Base-by-base conservation (phyloP, 139 green algal genomes). In the Chlamydomonas schloesseri region DNA sequence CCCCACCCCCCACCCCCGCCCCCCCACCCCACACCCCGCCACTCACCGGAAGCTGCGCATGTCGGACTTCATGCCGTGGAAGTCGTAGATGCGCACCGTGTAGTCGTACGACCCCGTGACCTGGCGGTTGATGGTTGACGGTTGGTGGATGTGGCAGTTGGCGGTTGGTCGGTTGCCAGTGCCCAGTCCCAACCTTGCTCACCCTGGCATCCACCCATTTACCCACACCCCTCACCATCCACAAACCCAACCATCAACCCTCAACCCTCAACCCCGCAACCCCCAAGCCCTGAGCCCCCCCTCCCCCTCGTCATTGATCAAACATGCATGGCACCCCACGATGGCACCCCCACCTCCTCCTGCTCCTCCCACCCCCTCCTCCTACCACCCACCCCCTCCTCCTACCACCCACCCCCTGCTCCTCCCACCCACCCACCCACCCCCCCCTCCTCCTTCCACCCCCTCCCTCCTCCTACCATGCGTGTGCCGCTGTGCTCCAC, bases 41-140 rank as follows among this genome's bases (percentile, higher is more conserved):
- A 50, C 87, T 15, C 57, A 93, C 91, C 93, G 91, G 90, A 99
- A 98, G 68, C 91, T 83, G 26, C 85, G 88, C 88, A 97, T 89
- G 88, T 98, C 95, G 1, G 91, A 86, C 91, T 97, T 98, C 95
- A 99, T 98, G 69, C 97, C 97, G 67, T 95, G 95, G 88, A 99
- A 98, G 88, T 98, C 96, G 80, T 96, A 98, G 14, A 98, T 90
- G 21, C 91, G 90, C 15, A 97, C 83, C n/a, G 65, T 91, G 88
- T 97, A 97, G 89, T 99, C 97, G 18, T 95, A 62, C 34, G 87
- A 93, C 33, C 97, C 97, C 1, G 93, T 95, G 5, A 82, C 58
- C 75, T 82, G 75, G 4, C n/a, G 50, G 5, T 5, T 50, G 42
- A 50, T 8, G 8, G 42, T 50, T 50, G 42, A 50, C 42, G 8